phyloP scores from a whole-genome alignment of 2,329 filamentous ascomycete species.

The Aurifilum marmelostoma region DNA sequence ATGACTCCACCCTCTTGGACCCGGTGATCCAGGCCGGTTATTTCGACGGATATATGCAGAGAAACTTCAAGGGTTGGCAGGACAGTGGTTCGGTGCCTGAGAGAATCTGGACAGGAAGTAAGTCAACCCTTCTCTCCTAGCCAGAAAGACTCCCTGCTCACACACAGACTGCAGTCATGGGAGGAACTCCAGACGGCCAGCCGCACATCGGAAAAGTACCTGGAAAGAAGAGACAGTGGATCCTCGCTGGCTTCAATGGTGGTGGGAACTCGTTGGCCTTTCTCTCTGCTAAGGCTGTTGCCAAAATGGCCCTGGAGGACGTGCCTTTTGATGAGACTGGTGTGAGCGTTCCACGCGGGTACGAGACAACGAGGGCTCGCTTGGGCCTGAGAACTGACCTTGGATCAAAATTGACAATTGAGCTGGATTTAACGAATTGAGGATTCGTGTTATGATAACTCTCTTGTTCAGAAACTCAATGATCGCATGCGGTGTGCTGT shows the following conservation, averaged over 20 bases:
- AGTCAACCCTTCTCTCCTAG: background rate
- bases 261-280: slow-evolving; percentile 26
- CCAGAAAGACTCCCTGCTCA: background rate
- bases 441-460: too few species aligned
- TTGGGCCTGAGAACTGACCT: background rate
- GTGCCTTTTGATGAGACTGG: slow-evolving; percentile 17
- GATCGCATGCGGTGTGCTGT: too few species aligned
- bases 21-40: slow-evolving; percentile 28
- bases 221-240: slow-evolving; percentile 19
- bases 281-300: slow-evolving; percentile 24
- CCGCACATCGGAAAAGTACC: slow-evolving; percentile 26
- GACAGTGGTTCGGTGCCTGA: slow-evolving; percentile 30
- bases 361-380: slow-evolving; percentile 23
- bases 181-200: slow-evolving; percentile 19
- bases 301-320: slow-evolving; percentile 17
- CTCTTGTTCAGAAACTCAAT: too few species aligned
- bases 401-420: background rate
- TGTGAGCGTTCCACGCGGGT: slow-evolving; percentile 16
- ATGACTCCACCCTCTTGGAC: slow-evolving; percentile 34
- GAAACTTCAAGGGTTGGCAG: slow-evolving; percentile 32
- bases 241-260: slow-evolving; percentile 28
- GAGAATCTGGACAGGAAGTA: slow-evolving; percentile 35
- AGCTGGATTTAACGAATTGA: background rate
- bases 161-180: slow-evolving; percentile 15
- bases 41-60: slow-evolving; percentile 37